Percentiles rank a stretch among this genome's conserved stretches.
Conservation (phyloP, 768 basidiomycete species). For the Coprinopsis sp. region DNA sequence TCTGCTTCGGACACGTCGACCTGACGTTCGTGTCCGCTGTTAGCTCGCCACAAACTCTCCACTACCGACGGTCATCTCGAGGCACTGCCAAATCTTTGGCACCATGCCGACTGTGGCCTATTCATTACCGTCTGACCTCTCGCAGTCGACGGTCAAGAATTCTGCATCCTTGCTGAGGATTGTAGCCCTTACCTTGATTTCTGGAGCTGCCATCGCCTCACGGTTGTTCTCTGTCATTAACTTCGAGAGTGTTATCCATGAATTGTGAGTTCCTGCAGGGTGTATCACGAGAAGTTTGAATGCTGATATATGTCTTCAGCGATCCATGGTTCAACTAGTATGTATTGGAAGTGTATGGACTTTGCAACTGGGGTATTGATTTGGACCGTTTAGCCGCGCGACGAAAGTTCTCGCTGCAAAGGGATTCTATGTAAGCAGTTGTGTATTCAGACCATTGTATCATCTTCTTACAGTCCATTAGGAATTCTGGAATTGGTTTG, state of each 20-base stretch:
- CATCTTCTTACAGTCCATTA: slow-evolving; percentile 23
- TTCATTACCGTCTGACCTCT: slow-evolving; percentile 64
- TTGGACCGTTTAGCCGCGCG: slow-evolving; percentile 62
- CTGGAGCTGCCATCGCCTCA: slow-evolving; percentile 91
- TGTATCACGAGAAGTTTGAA: slow-evolving; percentile 5
- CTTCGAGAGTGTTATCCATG: slow-evolving; percentile 99
- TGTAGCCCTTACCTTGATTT: slow-evolving; percentile 85
- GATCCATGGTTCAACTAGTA: slow-evolving; percentile 99
- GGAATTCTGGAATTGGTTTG: slow-evolving; percentile 99
- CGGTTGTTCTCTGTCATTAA: slow-evolving; percentile 96
- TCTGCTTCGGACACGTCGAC: background rate
- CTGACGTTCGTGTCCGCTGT: slow-evolving; percentile 8
- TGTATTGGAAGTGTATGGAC: slow-evolving; percentile 31
- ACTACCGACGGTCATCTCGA: background rate
- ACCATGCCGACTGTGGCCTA: slow-evolving; percentile 68
- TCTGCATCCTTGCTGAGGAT: slow-evolving; percentile 89
- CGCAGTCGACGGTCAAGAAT: slow-evolving; percentile 73
- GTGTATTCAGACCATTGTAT: background rate
- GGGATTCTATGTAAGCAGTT: slow-evolving; percentile 83
- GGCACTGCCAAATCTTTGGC: slow-evolving; percentile 27
- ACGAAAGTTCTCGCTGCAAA: slow-evolving; percentile 85
- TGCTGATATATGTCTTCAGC: slow-evolving; percentile 35
- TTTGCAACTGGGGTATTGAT: slow-evolving; percentile 11
- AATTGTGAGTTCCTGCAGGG: slow-evolving; percentile 74
- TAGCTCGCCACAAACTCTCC: background rate